Base-by-base conservation (phyloP, 768 basidiomycete genomes). In the Tylopilus rubrobrunneus region DNA sequence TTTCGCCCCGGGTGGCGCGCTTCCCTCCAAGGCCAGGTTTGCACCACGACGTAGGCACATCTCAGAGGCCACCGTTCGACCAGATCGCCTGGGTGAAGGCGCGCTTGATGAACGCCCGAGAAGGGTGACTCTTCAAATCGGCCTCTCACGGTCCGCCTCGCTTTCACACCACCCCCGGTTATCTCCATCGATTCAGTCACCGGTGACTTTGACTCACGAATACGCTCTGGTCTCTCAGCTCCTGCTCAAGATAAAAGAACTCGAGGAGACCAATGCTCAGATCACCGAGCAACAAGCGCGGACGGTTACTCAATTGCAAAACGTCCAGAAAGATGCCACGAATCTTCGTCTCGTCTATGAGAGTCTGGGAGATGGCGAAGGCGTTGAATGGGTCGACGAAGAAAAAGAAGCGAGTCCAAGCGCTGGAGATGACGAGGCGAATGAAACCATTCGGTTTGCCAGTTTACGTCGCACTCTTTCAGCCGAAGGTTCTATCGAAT, bases 321-420 rank as follows among this genome's bases (percentile, higher is more conserved):
- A 79, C 5, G 86, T 88, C 10, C 86, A 89, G 59, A 77, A 80
- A 53, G 87, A 91, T 60, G 84, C 85, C 2, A 80, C 87, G 45
- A 80, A 78, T 50, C 89, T 92, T 56, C 77, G 78, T 44, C 80
- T 79, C 51, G 78, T 83, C 7, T 92, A 90, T 57, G 87, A 89
- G 56, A 83, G 74, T 51, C 75, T 91, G 36, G 77, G 77, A 23
- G 82, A 84, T 43, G 77, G 76, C 12, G 76, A 77, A 48, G 73
- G 76, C 33, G 69, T 62, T 17, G 64, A 71, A 44, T 70, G 70
- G 69, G 15, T 60, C 6, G 59, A 77, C 14, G 82, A 85, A 49
- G 70, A 81, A 40, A 74, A 78, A 29, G 64, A 77, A 28, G 53
- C 53, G 14, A 67, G 70, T 36, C 59, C 58, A 45, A 56, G 50